phyloP scores from a whole-genome alignment of 306 rosid species.

The Coriaria nepalensis region DNA sequence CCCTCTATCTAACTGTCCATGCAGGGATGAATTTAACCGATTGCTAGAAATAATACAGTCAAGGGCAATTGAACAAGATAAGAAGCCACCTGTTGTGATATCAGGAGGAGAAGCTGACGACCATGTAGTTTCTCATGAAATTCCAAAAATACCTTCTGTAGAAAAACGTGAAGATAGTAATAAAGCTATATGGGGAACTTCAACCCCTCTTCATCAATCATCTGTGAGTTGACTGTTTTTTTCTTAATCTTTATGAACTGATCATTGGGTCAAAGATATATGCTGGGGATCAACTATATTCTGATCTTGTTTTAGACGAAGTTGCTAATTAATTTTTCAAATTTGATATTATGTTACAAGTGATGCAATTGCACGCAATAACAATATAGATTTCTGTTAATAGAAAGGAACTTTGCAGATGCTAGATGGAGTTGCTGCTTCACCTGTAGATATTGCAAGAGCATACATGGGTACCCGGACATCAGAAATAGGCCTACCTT shows the following conservation, averaged over 20 bases:
- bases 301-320: neutral
- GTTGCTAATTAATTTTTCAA: too few species aligned
- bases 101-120: constrained; percentile 23
- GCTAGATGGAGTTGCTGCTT: constrained; percentile 48
- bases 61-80: constrained; percentile 33
- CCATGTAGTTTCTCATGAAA: constrained; percentile 18
- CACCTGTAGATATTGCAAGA: constrained; percentile 78
- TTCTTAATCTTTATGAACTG: neutral
- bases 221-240: constrained; percentile 28
- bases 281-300: too few species aligned
- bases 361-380: too few species aligned
- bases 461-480: constrained; percentile 70
- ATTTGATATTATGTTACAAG: too few species aligned
- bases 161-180: constrained; percentile 29
- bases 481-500: constrained; percentile 37
- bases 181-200: constrained; percentile 28
- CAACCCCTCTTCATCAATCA: constrained; percentile 39
- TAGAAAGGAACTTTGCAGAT: constrained; percentile 30
- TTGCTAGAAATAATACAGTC: constrained; percentile 57
- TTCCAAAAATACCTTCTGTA: constrained; percentile 20
- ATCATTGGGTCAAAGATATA: too few species aligned
- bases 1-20: constrained; percentile 8
- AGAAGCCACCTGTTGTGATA: constrained; percentile 16
- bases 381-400: neutral
- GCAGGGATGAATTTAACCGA: constrained; percentile 59